These are phyloP conservation scores for Starmera stellimalicola DNA, from an alignment of 1,139 yeast species.

Conservation along the genomic window DNA sequence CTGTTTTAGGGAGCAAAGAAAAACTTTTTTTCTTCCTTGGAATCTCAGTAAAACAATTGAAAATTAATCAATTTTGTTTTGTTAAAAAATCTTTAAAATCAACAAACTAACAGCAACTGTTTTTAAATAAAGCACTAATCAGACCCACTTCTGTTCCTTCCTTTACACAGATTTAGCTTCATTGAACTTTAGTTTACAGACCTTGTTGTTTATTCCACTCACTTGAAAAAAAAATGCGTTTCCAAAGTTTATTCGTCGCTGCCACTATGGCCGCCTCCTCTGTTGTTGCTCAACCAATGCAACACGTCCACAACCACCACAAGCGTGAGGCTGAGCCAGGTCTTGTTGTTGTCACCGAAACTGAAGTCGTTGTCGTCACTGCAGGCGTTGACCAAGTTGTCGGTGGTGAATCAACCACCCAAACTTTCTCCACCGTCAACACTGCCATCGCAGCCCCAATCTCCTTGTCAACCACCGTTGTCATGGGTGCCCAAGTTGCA, in stretches of 20 bases:
- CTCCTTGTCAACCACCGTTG: conserved; percentile 25
- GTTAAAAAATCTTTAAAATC: too few species aligned
- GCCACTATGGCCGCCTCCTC: conserved; percentile 26
- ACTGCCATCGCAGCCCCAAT: conserved; percentile 18
- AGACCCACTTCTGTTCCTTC: conserved; percentile 22
- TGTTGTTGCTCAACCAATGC: conserved; percentile 28
- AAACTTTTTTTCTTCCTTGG: background rate
- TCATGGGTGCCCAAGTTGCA: conserved; percentile 24
- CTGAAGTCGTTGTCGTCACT: conserved; percentile 29
- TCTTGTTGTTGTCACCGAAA: conserved; percentile 31
- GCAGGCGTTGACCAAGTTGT: conserved; percentile 25
- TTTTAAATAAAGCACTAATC: conserved; percentile 1
- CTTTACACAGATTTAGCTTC: conserved; percentile 18
- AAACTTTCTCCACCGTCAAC: conserved; percentile 21
- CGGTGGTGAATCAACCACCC: conserved; percentile 23
- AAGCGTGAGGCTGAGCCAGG: conserved; percentile 27
- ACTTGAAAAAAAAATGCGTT: conserved; percentile 20
- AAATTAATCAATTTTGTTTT: background rate
- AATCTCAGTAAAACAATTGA: background rate
- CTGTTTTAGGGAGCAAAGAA: background rate
- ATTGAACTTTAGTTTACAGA: background rate
- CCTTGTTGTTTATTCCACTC: conserved; percentile 1
- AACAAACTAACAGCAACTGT: background rate
- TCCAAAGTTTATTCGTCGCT: conserved; percentile 20
- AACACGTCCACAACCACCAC: conserved; percentile 36